Evolutionary conservation across 2,329 filamentous ascomycete species (phyloP).

Genomic region (Cladophialophora immunda): DNA sequence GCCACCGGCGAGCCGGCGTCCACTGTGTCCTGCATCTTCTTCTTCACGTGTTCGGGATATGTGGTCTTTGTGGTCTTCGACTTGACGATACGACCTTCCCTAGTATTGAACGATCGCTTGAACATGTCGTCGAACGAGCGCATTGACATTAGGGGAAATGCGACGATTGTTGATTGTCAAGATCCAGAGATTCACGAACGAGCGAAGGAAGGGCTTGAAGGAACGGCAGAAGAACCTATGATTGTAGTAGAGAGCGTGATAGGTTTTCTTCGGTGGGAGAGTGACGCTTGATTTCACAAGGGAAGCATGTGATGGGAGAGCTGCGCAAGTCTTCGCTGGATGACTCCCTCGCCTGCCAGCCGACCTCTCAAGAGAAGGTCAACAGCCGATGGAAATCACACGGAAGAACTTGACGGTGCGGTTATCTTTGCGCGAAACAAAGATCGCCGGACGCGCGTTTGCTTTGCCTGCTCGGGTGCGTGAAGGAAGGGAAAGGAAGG

Average conservation of each 20-base stretch:
- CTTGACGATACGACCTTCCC: constrained; percentile 84
- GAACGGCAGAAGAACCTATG: constrained; percentile 47
- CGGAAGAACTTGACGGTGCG: constrained; percentile 39
- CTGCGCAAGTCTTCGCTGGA: constrained; percentile 61
- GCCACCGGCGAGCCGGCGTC: constrained; percentile 63
- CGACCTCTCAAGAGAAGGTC: constrained; percentile 31
- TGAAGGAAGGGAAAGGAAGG: constrained; percentile 38
- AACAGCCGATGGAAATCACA: constrained; percentile 35
- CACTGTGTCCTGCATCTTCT: constrained; percentile 87
- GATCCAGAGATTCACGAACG: constrained; percentile 49
- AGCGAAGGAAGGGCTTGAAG: constrained; percentile 56
- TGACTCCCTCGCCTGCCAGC: constrained; percentile 43
- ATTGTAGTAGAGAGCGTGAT: constrained; percentile 52
- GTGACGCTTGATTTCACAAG: constrained; percentile 56
- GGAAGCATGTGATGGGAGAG: constrained; percentile 61
- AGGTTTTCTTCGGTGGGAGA: constrained; percentile 45
- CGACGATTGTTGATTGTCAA: constrained; percentile 40
- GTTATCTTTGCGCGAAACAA: constrained; percentile 30
- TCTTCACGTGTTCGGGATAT: constrained; percentile 79
- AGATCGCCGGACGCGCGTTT: constrained; percentile 35
- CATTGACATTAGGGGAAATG: constrained; percentile 28
- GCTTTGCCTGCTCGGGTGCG: constrained; percentile 41
- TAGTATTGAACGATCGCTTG: constrained; percentile 86
- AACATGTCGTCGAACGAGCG: constrained; percentile 73
- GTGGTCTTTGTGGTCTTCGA: constrained; percentile 80